phyloP scores from a whole-genome alignment of 225 moss, liverwort and hornwort species.

The Anthoceros angustus region DNA sequence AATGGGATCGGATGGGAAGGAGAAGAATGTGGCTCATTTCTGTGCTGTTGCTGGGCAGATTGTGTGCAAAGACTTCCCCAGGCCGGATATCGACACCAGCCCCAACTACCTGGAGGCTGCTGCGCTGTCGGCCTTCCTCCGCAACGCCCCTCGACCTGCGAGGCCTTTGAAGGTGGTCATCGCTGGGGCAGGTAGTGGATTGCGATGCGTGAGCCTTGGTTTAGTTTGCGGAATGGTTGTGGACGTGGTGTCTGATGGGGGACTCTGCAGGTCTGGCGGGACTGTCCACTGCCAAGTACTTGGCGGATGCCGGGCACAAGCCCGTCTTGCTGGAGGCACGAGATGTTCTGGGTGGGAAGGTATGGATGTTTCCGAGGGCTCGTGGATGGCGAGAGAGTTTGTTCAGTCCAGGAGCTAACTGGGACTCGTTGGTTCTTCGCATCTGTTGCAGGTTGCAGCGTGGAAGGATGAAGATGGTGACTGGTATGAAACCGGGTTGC shows the following conservation, averaged over 20 bases:
- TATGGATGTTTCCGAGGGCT: slow-evolving; percentile 6
- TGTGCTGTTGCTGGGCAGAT: slow-evolving; percentile 23
- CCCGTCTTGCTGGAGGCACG: slow-evolving; percentile 78
- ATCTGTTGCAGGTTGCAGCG: slow-evolving; percentile 50
- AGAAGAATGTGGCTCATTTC: too few species aligned
- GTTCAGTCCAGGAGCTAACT: background rate
- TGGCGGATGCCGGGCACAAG: slow-evolving; percentile 82
- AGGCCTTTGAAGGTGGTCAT: slow-evolving; percentile 78
- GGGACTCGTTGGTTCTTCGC: background rate
- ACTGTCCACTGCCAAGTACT: slow-evolving; percentile 70
- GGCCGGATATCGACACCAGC: slow-evolving; percentile 61
- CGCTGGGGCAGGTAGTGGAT: slow-evolving; percentile 61
- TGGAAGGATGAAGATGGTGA: slow-evolving; percentile 99
- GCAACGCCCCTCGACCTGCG: slow-evolving; percentile 36
- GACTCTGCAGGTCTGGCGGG: slow-evolving; percentile 59
- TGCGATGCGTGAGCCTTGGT: background rate
- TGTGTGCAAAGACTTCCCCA: slow-evolving; percentile 67
- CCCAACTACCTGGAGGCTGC: slow-evolving; percentile 67
- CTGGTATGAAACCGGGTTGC: slow-evolving; percentile 94
- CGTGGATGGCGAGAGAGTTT: background rate
- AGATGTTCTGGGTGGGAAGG: slow-evolving; percentile 93
- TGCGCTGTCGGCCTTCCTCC: slow-evolving; percentile 58
- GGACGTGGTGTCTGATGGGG: background rate
- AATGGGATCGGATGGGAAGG: too few species aligned
- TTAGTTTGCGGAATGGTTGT: background rate